phyloP scores from a whole-genome alignment of 257 asterid genomes.

The Fraxinus excelsior region DNA sequence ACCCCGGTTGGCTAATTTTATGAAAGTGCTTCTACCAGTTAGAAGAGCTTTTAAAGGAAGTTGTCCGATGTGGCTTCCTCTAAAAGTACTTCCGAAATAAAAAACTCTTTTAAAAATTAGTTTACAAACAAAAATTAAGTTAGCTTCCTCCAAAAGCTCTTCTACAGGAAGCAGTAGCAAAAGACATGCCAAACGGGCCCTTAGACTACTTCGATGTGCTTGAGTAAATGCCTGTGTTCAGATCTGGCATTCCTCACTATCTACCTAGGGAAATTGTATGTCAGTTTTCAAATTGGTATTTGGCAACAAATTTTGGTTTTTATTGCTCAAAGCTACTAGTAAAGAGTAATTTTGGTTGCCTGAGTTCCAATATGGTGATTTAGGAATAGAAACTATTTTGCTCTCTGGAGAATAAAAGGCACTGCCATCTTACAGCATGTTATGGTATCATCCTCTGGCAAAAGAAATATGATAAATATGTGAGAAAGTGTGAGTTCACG shows the following conservation, averaged over 20 bases:
- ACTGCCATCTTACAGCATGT: neutral
- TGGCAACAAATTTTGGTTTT: constrained; percentile 4
- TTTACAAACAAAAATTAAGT: too few relatives aligned
- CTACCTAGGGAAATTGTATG: neutral
- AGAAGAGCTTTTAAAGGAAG: too few relatives aligned
- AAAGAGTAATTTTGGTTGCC: neutral
- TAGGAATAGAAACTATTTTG: neutral
- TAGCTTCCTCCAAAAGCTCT: too few relatives aligned
- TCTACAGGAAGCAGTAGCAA: too few relatives aligned
- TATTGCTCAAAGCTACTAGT: neutral
- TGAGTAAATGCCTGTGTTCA: neutral
- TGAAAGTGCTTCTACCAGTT: too few relatives aligned
- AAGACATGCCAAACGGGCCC: too few relatives aligned
- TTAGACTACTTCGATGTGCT: neutral
- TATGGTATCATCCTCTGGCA: neutral
- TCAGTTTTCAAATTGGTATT: neutral
- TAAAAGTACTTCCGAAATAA: too few relatives aligned
- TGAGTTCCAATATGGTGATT: neutral
- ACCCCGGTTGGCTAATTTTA: too few relatives aligned
- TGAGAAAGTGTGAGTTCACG: constrained; percentile 13
- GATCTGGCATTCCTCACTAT: neutral
- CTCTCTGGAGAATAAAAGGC: neutral
- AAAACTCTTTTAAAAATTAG: too few relatives aligned
- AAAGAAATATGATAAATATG: neutral
- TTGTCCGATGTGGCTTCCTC: too few relatives aligned